These are phyloP conservation scores for Microsporum canis DNA, from an alignment of 2,329 filamentous ascomycete species.

Conservation along the genomic window DNA sequence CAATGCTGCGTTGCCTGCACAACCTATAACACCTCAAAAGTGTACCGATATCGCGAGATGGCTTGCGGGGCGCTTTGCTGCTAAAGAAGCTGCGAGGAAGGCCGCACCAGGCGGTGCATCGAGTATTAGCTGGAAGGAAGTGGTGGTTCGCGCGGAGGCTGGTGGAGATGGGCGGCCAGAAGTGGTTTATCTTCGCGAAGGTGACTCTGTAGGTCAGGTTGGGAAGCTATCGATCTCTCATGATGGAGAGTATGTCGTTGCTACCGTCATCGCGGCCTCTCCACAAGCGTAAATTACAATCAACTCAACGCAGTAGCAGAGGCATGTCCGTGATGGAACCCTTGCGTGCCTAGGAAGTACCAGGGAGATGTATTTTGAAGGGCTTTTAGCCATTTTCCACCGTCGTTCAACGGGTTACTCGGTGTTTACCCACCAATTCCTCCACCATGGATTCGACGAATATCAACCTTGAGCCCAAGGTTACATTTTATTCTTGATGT, in stretches of 20 bases:
- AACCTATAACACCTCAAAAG: constrained; percentile 18
- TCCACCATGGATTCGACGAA: too few relatives aligned
- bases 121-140: constrained; percentile 50
- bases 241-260: constrained; percentile 65
- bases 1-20: constrained; percentile 11
- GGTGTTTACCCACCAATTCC: too few relatives aligned
- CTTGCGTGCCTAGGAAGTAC: too few relatives aligned
- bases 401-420: too few relatives aligned
- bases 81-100: constrained; percentile 61
- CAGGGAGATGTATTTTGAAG: too few relatives aligned
- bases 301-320: too few relatives aligned
- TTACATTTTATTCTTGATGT: too few relatives aligned
- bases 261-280: constrained; percentile 52
- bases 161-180: constrained; percentile 24
- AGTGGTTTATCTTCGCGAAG: constrained; percentile 27
- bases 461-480: too few relatives aligned
- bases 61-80: constrained; percentile 49
- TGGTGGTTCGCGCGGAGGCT: constrained; percentile 35
- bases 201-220: constrained; percentile 36
- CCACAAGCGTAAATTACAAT: constrained; percentile 41
- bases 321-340: too few relatives aligned
- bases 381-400: too few relatives aligned
- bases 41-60: constrained; percentile 30
- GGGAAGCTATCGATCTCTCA: constrained; percentile 75
- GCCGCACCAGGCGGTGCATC: constrained; percentile 47